phyloP scores from a whole-genome alignment of 768 basidiomycete genomes.

The Russula brevipes region DNA sequence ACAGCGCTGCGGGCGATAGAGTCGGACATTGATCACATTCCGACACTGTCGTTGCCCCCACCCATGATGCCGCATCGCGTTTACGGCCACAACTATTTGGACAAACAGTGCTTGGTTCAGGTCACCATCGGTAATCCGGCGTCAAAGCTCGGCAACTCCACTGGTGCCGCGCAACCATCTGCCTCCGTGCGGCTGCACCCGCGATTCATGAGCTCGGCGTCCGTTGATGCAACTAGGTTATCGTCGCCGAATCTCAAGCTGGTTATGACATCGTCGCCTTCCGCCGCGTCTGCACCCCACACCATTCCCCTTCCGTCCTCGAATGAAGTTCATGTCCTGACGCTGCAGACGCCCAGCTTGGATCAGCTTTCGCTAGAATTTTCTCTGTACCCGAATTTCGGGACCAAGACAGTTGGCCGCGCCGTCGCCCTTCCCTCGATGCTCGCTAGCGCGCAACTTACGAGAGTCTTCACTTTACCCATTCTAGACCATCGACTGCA shows the following conservation, averaged over 20 bases:
- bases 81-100: slow-evolving; percentile 95
- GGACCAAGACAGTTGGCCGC: slow-evolving; percentile 92
- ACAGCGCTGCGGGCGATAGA: slow-evolving; percentile 38
- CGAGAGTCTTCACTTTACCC: slow-evolving; percentile 58
- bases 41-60: slow-evolving; percentile 90
- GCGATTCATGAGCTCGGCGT: slow-evolving; percentile 63
- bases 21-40: slow-evolving; percentile 85
- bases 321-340: slow-evolving; percentile 65
- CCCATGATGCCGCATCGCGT: slow-evolving; percentile 98
- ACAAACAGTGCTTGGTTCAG: slow-evolving; percentile 79
- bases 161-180: slow-evolving; percentile 34
- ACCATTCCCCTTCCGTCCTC: slow-evolving; percentile 81
- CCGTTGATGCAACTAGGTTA: slow-evolving; percentile 60
- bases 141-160: slow-evolving; percentile 32
- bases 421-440: slow-evolving; percentile 79
- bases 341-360: slow-evolving; percentile 79
- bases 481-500: slow-evolving; percentile 91
- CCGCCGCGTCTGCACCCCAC: slow-evolving; percentile 82
- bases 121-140: slow-evolving; percentile 71
- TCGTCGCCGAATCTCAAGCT: slow-evolving; percentile 85
- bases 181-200: slow-evolving; percentile 63
- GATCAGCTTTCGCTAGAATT: slow-evolving; percentile 79
- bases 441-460: slow-evolving; percentile 53
- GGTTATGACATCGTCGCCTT: slow-evolving; percentile 87
- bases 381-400: slow-evolving; percentile 95